Evolutionary conservation across 2,329 filamentous ascomycete genomes (phyloP), one percentile per base, ranked within the genome.

Genomic region (Didymellaceae sp.): DNA sequence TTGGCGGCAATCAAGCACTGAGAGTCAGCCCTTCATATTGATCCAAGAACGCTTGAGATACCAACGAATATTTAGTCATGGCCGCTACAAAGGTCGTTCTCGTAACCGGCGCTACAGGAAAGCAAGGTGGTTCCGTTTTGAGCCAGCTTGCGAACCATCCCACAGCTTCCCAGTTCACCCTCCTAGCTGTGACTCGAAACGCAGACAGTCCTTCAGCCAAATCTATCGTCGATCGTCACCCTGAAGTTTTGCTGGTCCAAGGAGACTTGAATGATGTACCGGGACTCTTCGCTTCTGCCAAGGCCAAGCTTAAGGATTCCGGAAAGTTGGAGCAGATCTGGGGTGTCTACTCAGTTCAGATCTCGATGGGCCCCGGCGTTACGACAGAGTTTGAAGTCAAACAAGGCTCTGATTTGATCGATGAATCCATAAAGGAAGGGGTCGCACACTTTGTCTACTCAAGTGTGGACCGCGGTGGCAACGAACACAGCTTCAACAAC

Each of bases 401-500:
- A 1, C 84, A 88, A 67, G 86, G 85, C 44, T 84, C 79, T 31
- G 76, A 71, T 0, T 71, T 89, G 6, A 75, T 87, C 46, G 81
- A 86, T 50, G 81, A 78, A n/a, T 76, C 82, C 2, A 63, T 87
- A 49, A 77, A 78, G 20, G 68, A 80, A 20, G 76, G 77, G 10
- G 81, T 88, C 30, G 74, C 78, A 51, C 80, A 84, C 62, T 86
- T 88, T 58, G 79, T 89, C 34, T 88, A 87, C 71, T 81, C 78
- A 22, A 83, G 79, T 43, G 83, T 87, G 20, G 86, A 88, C 55
- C 82, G 86, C 30, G 83, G 84, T 33, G 84, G 85, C 35, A 78
- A 82, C 30, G 70, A 72, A 2, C 77, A 76, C 5, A 80, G 77
- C 37, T 78, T 80, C 61, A 76, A 78, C 4, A 79, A 78, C 53